Evolutionary conservation across 441 rosid species (phyloP).

Genomic region (Daphne laureola): DNA sequence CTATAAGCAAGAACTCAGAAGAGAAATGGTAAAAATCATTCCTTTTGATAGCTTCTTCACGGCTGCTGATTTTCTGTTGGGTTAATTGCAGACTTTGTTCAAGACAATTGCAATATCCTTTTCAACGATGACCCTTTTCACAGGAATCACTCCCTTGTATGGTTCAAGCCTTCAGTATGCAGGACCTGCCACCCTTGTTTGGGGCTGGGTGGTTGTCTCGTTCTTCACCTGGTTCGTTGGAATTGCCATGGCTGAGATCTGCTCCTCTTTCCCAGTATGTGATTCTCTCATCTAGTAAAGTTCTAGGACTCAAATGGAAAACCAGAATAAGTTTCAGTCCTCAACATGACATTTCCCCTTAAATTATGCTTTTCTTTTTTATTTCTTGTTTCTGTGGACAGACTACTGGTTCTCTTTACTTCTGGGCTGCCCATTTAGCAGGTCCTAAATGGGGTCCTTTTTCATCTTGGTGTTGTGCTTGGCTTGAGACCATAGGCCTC

Average conservation of each 20-base stretch:
- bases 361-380: neutral
- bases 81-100: conserved; percentile 40
- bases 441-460: conserved; percentile 66
- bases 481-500: conserved; percentile 61
- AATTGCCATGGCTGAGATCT: conserved; percentile 60
- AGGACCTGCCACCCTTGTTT: conserved; percentile 50
- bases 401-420: conserved; percentile 70
- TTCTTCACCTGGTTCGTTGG: conserved; percentile 68
- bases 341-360: no score
- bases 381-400: conserved; percentile 20
- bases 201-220: conserved; percentile 61
- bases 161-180: conserved; percentile 50
- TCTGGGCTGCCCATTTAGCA: conserved; percentile 66
- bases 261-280: conserved; percentile 61
- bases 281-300: neutral
- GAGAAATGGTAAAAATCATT: conserved; percentile 38
- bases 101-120: conserved; percentile 55
- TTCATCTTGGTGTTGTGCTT: conserved; percentile 67
- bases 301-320: neutral
- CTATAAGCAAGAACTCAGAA: conserved; percentile 61
- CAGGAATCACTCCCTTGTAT: conserved; percentile 51
- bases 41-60: no score
- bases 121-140: conserved; percentile 56
- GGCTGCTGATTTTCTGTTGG: neutral
- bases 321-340: neutral